These are phyloP conservation scores for Coemansia sp. DNA, from an alignment of 192 early-diverging fungal genomes.

Conservation along the genomic window DNA sequence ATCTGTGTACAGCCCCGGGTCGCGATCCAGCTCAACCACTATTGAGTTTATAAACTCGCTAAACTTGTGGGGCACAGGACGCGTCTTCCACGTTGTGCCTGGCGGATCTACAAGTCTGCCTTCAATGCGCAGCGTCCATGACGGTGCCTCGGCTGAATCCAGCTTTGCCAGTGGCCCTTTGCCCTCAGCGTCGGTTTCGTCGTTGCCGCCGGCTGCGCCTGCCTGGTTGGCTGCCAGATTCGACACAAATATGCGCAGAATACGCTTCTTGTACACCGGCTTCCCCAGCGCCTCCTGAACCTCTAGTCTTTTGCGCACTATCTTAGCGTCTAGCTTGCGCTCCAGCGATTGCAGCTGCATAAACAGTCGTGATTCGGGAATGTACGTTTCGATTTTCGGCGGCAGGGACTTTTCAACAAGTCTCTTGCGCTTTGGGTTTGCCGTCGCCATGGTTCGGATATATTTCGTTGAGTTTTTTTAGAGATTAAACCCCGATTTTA, in stretches of 20 bases:
- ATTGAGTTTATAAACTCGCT: slow-evolving; percentile 83
- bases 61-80: slow-evolving; percentile 70
- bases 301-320: slow-evolving; percentile 88
- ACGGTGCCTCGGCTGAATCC: slow-evolving; percentile 61
- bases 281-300: slow-evolving; percentile 82
- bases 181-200: slow-evolving; percentile 13
- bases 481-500: not conserved
- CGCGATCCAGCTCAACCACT: slow-evolving; percentile 81
- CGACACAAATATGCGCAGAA: slow-evolving; percentile 89
- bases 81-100: slow-evolving; percentile 59
- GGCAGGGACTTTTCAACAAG: slow-evolving; percentile 48
- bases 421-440: slow-evolving; percentile 39
- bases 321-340: slow-evolving; percentile 82
- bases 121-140: slow-evolving; percentile 91
- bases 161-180: slow-evolving; percentile 18
- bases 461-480: not conserved
- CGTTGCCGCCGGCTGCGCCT: not conserved
- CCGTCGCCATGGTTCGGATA: slow-evolving; percentile 24
- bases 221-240: slow-evolving; percentile 80
- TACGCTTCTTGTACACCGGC: slow-evolving; percentile 70
- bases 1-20: slow-evolving; percentile 74
- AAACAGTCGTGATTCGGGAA: slow-evolving; percentile 91
- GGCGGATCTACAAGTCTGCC: slow-evolving; percentile 82
- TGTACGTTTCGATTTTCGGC: slow-evolving; percentile 79
- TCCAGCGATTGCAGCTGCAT: slow-evolving; percentile 85